Conservation (phyloP, 192 early-diverging fungal genomes). For the Coemansia sp. region DNA sequence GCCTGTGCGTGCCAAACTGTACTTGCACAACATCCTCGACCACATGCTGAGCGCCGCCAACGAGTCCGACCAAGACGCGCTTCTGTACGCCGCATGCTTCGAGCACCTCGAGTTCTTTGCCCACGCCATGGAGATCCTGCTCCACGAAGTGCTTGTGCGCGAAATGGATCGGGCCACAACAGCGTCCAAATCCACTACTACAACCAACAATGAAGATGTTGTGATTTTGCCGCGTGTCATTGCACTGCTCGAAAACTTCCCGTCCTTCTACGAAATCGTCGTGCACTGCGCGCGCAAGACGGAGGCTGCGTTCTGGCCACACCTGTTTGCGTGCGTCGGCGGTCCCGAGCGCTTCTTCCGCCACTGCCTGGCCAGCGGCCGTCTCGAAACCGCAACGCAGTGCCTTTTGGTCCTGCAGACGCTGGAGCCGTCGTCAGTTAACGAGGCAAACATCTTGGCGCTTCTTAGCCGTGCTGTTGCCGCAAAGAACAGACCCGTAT, state of each 20-base stretch:
- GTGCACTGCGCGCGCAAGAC: constrained; percentile 95
- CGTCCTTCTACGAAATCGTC: constrained; percentile 78
- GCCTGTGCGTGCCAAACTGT: constrained; percentile 45
- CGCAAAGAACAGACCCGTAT: constrained; percentile 15
- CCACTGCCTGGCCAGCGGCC: constrained; percentile 66
- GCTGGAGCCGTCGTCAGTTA: constrained; percentile 62
- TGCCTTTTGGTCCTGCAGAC: constrained; percentile 93
- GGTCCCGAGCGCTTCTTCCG: constrained; percentile 82
- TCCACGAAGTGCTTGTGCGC: constrained; percentile 84
- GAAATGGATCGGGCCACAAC: constrained; percentile 57
- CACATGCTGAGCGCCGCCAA: constrained; percentile 26
- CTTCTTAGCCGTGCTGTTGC: constrained; percentile 23
- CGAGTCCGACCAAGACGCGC: constrained; percentile 41
- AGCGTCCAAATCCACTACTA: background rate
- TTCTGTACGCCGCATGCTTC: constrained; percentile 58
- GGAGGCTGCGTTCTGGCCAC: constrained; percentile 90
- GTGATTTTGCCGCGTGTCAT: constrained; percentile 71
- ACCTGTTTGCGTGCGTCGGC: constrained; percentile 82
- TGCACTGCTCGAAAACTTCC: constrained; percentile 75
- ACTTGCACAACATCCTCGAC: constrained; percentile 38
- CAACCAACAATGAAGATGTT: background rate
- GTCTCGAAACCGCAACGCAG: constrained; percentile 83
- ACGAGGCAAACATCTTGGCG: constrained; percentile 26
- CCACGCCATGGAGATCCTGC: constrained; percentile 88
- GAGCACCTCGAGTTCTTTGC: constrained; percentile 81